phyloP scores from a whole-genome alignment of 1,284 basidiomycete genomes.

The Cryptococcus sp. region DNA sequence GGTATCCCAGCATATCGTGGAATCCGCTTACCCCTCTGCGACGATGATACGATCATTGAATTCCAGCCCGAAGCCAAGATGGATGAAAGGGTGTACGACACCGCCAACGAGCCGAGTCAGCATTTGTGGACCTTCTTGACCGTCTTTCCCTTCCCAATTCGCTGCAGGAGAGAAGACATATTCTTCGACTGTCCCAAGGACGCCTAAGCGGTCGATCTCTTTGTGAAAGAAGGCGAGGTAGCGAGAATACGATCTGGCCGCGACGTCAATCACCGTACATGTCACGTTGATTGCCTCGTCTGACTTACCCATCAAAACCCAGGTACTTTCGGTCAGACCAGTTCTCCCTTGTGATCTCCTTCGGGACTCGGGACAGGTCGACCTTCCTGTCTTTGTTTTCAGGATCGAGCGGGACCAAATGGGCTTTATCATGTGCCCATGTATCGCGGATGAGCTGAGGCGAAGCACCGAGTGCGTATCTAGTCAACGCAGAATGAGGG shows the following conservation, averaged over 20 bases:
- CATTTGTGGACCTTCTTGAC: constrained; percentile 58
- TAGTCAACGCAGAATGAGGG: constrained; percentile 57
- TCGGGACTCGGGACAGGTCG: constrained; percentile 21
- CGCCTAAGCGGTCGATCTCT: constrained; percentile 57
- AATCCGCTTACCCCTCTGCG: constrained; percentile 56
- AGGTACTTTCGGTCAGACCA: constrained; percentile 59
- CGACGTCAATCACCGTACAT: not conserved
- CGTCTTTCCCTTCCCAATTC: constrained; percentile 53
- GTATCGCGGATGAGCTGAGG: constrained; percentile 57
- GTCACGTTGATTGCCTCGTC: too few relatives aligned
- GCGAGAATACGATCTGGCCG: constrained; percentile 58
- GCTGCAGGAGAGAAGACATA: constrained; percentile 60
- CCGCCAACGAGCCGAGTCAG: constrained; percentile 61
- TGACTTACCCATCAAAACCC: constrained; percentile 59
- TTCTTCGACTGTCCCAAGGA: constrained; percentile 56
- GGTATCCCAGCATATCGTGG: not conserved
- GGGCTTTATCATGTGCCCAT: constrained; percentile 31
- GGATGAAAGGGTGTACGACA: constrained; percentile 61
- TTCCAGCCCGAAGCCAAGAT: constrained; percentile 66
- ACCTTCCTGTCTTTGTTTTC: constrained; percentile 46
- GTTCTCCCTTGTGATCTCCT: constrained; percentile 52
- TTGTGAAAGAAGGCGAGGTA: constrained; percentile 63
- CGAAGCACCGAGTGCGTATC: constrained; percentile 65
- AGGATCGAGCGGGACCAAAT: constrained; percentile 57
- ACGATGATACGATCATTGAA: constrained; percentile 62